Conservation (phyloP, 768 basidiomycete genomes). For the Hirschioporus abietinus region DNA sequence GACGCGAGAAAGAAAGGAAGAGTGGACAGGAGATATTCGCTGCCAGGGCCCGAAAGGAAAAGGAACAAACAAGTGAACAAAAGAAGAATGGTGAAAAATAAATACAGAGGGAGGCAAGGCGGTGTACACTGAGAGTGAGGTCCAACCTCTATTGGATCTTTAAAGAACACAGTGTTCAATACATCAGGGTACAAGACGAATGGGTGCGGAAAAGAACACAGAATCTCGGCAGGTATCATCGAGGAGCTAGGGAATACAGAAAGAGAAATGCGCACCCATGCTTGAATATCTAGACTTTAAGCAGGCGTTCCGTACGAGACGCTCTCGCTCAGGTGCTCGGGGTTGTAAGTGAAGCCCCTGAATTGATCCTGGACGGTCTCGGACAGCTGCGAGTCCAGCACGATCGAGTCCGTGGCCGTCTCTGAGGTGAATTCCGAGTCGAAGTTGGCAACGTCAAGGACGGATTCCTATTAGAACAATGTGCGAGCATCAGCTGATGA, state of each 20-base stretch:
- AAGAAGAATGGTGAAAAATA: not conserved
- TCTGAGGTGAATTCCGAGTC: conserved; percentile 97
- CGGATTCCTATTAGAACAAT: conserved; percentile 57
- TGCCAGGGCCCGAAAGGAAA: not conserved
- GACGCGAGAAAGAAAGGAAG: not conserved
- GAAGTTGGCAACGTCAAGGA: conserved; percentile 94
- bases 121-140: not conserved
- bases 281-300: conserved; percentile 10
- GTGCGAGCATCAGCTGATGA: not conserved
- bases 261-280: not conserved
- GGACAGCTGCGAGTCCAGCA: conserved; percentile 86
- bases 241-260: not conserved
- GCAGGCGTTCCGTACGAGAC: conserved; percentile 49
- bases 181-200: no score
- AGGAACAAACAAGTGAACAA: not conserved
- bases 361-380: conserved; percentile 98
- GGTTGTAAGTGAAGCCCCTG: conserved; percentile 85
- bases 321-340: conserved; percentile 81
- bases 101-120: not conserved
- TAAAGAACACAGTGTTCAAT: not conserved
- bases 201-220: not conserved
- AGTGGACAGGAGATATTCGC: not conserved
- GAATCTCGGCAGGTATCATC: not conserved
- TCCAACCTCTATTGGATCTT: not conserved
- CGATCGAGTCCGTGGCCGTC: conserved; percentile 91